Percentiles rank a stretch among this genome's conserved stretches.
Evolutionary conservation across 768 basidiomycete species (phyloP).

Genomic region (Termitomyces sp.): DNA sequence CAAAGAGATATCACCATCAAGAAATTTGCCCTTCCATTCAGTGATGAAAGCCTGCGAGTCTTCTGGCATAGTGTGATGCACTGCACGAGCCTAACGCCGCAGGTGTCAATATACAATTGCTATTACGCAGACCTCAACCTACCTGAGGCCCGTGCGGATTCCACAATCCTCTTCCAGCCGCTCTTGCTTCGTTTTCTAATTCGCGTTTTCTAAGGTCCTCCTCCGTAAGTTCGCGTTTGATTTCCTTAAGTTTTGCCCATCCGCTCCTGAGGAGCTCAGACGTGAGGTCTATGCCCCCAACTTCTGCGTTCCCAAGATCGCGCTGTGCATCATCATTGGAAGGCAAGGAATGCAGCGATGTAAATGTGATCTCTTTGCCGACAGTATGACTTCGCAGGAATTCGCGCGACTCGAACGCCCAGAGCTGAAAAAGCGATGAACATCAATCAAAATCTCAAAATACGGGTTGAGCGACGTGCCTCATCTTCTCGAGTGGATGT

Average conservation of each 20-base stretch:
- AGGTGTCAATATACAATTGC: neutral
- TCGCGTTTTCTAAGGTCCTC: slow-evolving; percentile 70
- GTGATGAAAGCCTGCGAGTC: slow-evolving; percentile 86
- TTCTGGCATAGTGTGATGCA: slow-evolving; percentile 83
- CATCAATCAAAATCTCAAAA: slow-evolving; percentile 2
- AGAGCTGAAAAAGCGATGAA: slow-evolving; percentile 44
- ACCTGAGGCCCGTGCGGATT: slow-evolving; percentile 73
- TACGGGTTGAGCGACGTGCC: slow-evolving; percentile 32
- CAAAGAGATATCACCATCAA: slow-evolving; percentile 61
- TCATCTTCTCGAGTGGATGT: slow-evolving; percentile 84
- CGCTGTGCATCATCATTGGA: slow-evolving; percentile 70
- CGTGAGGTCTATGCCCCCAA: slow-evolving; percentile 66
- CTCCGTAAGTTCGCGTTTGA: slow-evolving; percentile 76
- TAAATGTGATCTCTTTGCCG: slow-evolving; percentile 87
- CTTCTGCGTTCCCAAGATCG: slow-evolving; percentile 74
- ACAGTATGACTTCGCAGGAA: slow-evolving; percentile 81
- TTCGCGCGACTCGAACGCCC: slow-evolving; percentile 92
- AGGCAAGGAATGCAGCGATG: slow-evolving; percentile 73
- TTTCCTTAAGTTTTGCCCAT: slow-evolving; percentile 92
- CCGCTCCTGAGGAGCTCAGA: slow-evolving; percentile 78
- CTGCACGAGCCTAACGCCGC: slow-evolving; percentile 51
- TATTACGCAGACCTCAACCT: slow-evolving; percentile 17
- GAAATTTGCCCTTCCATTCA: slow-evolving; percentile 86
- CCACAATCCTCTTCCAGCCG: slow-evolving; percentile 80
- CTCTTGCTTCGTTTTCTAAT: slow-evolving; percentile 70